These are phyloP conservation scores for Durio zibethinus DNA, from an alignment of 345 rosid genomes.

Conservation along the genomic window DNA sequence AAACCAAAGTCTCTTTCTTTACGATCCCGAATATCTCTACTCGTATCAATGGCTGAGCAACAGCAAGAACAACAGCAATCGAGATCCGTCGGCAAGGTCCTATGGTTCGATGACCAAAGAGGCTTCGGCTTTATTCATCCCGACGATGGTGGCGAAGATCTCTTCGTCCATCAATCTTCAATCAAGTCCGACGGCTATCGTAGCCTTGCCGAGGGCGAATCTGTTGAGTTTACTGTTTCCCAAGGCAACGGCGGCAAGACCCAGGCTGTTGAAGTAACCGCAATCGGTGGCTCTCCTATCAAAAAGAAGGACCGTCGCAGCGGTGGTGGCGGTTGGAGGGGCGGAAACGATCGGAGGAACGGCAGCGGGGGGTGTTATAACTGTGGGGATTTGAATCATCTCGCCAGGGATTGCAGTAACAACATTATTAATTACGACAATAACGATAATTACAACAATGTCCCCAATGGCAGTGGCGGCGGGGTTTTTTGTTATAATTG, in stretches of 20 bases:
- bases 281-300: slow-evolving; percentile 41
- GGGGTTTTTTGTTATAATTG: slow-evolving; percentile 45
- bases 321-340: slow-evolving; percentile 23
- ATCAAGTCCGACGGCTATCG: slow-evolving; percentile 66
- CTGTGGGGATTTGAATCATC: slow-evolving; percentile 37
- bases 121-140: slow-evolving; percentile 81
- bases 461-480: slow-evolving; percentile 24
- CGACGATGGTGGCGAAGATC: slow-evolving; percentile 61
- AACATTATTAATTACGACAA: neutral
- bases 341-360: slow-evolving; percentile 12
- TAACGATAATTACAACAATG: slow-evolving; percentile 3
- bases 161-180: slow-evolving; percentile 70
- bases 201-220: slow-evolving; percentile 44
- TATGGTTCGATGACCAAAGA: slow-evolving; percentile 55
- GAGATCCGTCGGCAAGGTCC: slow-evolving; percentile 59
- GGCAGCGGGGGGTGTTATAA: slow-evolving; percentile 27
- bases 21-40: slow-evolving; percentile 2
- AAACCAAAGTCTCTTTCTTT: neutral
- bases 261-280: slow-evolving; percentile 50
- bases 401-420: slow-evolving; percentile 42
- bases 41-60: slow-evolving; percentile 23
- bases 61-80: slow-evolving; percentile 26
- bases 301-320: slow-evolving; percentile 28
- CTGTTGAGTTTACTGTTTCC: slow-evolving; percentile 44
- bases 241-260: slow-evolving; percentile 38